phyloP scores from a whole-genome alignment of 306 rosid species.

The Echinosophora koreensis region DNA sequence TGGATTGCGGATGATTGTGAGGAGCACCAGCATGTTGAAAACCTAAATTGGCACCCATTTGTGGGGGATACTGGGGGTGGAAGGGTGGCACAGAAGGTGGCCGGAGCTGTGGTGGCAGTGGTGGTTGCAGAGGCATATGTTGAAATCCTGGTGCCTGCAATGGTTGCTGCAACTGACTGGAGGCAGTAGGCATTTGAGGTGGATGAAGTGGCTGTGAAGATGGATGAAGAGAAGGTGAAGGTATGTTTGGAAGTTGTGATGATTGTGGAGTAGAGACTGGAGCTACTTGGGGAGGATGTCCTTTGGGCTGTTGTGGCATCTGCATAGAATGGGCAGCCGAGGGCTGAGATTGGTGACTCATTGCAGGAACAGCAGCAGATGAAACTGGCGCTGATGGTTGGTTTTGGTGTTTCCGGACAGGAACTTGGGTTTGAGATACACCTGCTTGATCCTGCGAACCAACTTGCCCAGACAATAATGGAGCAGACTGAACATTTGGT shows the following conservation, averaged over 20 bases:
- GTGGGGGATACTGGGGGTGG: constrained; percentile 83
- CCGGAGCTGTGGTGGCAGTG: constrained; percentile 81
- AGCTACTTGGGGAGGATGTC: constrained; percentile 68
- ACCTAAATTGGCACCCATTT: constrained; percentile 69
- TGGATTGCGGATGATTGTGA: constrained; percentile 74
- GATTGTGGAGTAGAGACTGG: constrained; percentile 67
- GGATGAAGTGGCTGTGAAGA: constrained; percentile 81
- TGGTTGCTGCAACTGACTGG: constrained; percentile 76
- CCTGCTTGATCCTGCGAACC: constrained; percentile 73
- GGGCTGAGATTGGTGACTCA: constrained; percentile 74
- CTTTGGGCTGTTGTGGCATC: constrained; percentile 75
- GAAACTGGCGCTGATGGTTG: constrained; percentile 67
- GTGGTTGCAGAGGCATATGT: constrained; percentile 78
- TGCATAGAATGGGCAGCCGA: constrained; percentile 66
- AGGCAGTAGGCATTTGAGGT: constrained; percentile 62
- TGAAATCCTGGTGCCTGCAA: constrained; percentile 73
- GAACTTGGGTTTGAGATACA: constrained; percentile 66
- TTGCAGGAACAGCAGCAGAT: constrained; percentile 66
- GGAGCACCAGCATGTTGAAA: constrained; percentile 78
- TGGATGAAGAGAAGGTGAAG: constrained; percentile 72
- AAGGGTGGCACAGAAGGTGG: constrained; percentile 65
- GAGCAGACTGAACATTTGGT: constrained; percentile 64
- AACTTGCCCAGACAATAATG: constrained; percentile 58
- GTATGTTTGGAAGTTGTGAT: constrained; percentile 72
- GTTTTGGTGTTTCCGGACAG: constrained; percentile 73